A percentile compares a stretch with the other conserved stretches of the same genome.
Conservation (phyloP, 148 eudicot genomes). For the Amaranthus palmeri region DNA sequence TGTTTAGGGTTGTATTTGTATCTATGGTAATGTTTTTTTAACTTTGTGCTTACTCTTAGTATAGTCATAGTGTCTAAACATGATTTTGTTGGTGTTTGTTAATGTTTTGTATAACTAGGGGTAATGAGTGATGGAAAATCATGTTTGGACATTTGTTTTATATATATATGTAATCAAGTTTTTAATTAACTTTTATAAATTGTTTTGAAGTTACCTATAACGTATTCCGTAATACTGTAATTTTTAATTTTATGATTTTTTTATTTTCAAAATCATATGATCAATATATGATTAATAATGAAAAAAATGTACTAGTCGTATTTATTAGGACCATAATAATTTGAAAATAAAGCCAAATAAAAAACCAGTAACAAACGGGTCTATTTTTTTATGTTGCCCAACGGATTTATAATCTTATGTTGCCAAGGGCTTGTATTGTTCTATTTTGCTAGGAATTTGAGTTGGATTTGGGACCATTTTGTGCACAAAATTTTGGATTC, state of each 20-base stretch:
- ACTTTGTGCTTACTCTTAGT: conserved; percentile 6
- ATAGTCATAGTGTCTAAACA: conserved; percentile 21
- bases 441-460: background rate
- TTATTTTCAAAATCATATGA: too few species aligned
- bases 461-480: background rate
- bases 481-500: background rate
- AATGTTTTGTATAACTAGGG: background rate
- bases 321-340: too few species aligned
- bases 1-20: conserved; percentile 30
- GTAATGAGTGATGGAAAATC: conserved; percentile 12
- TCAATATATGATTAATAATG: too few species aligned
- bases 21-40: conserved; percentile 13
- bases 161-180: background rate
- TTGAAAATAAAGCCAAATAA: too few species aligned
- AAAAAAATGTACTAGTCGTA: too few species aligned
- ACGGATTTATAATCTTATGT: too few species aligned
- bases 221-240: too few species aligned
- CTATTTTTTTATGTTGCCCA: background rate
- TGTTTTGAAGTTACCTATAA: background rate
- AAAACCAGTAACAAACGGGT: too few species aligned
- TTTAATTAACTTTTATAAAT: background rate
- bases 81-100: conserved; percentile 19
- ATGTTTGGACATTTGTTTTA: conserved; percentile 21
- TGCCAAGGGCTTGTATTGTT: background rate
- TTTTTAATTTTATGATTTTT: too few species aligned